These are phyloP conservation scores for Termitomyces sp. DNA, from an alignment of 1,284 basidiomycete genomes.

Conservation along the genomic window DNA sequence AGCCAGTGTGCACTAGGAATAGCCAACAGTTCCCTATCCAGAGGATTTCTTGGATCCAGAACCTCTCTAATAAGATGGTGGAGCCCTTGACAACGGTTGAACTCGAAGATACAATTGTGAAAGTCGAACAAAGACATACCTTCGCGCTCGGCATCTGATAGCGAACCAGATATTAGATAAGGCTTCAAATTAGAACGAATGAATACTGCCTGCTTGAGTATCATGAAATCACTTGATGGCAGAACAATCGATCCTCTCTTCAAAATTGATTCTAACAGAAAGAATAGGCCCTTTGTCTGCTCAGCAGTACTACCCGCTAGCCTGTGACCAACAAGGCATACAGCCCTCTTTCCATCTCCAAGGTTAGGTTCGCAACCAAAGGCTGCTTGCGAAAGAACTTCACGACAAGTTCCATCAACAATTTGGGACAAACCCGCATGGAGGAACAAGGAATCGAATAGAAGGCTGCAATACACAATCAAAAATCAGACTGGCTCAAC, in stretches of 20 bases:
- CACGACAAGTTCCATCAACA: slow-evolving; percentile 21
- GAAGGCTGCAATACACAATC: slow-evolving; percentile 25
- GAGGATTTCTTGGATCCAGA: slow-evolving; percentile 21
- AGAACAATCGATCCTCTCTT: slow-evolving; percentile 23
- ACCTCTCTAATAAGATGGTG: slow-evolving; percentile 15
- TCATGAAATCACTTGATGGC: slow-evolving; percentile 21
- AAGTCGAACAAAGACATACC: slow-evolving; percentile 23
- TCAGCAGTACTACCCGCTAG: slow-evolving; percentile 22
- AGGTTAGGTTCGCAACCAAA: slow-evolving; percentile 22
- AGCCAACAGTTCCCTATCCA: slow-evolving; percentile 28
- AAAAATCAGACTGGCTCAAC: not conserved
- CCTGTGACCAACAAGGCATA: slow-evolving; percentile 36
- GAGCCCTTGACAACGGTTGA: slow-evolving; percentile 16
- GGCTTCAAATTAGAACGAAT: slow-evolving; percentile 26
- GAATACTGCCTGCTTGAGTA: slow-evolving; percentile 39
- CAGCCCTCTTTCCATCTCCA: slow-evolving; percentile 28
- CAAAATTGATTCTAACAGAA: slow-evolving; percentile 33
- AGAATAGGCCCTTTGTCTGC: slow-evolving; percentile 24
- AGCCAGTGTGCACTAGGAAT: slow-evolving; percentile 32
- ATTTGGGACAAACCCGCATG: slow-evolving; percentile 29
- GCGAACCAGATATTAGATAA: slow-evolving; percentile 25
- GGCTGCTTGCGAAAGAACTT: slow-evolving; percentile 26
- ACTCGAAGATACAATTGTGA: not conserved
- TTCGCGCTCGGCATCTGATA: slow-evolving; percentile 22
- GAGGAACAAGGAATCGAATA: slow-evolving; percentile 42